Conservation (phyloP, 768 basidiomycete genomes). For the Boletales sp. region DNA sequence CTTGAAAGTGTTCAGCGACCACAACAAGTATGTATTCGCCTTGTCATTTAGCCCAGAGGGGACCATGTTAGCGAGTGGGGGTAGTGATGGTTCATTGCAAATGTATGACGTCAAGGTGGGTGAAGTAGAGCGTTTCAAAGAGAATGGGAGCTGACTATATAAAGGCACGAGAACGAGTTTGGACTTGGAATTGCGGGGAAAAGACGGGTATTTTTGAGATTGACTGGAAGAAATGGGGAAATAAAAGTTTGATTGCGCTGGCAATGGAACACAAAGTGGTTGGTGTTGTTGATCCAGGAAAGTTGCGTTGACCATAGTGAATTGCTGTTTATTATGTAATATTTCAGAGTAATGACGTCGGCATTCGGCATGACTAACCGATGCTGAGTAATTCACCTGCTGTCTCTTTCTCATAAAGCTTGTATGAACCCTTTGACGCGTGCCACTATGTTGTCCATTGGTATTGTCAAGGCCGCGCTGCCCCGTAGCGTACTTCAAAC, state of each 20-base stretch:
- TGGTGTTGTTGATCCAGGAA: constrained; percentile 61
- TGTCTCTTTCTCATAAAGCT: not conserved
- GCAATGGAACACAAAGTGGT: constrained; percentile 66
- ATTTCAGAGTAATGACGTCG: constrained; percentile 10
- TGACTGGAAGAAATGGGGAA: constrained; percentile 60
- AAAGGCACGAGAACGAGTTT: constrained; percentile 45
- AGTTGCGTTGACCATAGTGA: constrained; percentile 20
- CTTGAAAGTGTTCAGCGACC: constrained; percentile 65
- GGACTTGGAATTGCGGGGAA: constrained; percentile 64
- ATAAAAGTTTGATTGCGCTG: constrained; percentile 60
- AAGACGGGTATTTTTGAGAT: constrained; percentile 73
- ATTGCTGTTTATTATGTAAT: constrained; percentile 2
- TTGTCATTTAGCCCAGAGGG: constrained; percentile 76
- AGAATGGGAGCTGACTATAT: constrained; percentile 8
- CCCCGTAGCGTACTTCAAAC: constrained; percentile 21
- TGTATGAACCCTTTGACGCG: not conserved
- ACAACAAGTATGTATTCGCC: constrained; percentile 69
- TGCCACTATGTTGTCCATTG: constrained; percentile 17
- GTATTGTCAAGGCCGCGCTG: constrained; percentile 12
- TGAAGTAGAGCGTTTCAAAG: constrained; percentile 26
- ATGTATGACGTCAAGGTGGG: constrained; percentile 68
- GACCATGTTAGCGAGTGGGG: constrained; percentile 67
- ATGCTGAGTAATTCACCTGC: constrained; percentile 12
- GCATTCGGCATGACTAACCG: not conserved
- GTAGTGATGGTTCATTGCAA: constrained; percentile 73